phyloP scores from a whole-genome alignment of 2,329 filamentous ascomycete species.

The Curvularia lunata region DNA sequence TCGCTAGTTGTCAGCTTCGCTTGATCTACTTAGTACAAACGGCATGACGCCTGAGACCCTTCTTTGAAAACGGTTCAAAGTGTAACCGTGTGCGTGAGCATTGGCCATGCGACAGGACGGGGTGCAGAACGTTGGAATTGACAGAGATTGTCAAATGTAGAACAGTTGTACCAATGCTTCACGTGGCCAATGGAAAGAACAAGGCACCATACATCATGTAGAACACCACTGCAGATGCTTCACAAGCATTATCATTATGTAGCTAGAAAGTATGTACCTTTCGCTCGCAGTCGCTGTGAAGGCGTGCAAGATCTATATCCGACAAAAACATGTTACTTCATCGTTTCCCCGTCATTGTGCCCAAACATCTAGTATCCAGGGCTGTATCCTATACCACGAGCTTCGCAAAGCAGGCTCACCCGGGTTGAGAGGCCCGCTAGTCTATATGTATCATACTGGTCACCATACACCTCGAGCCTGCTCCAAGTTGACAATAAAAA shows the following conservation, averaged over 20 bases:
- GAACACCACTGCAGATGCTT: neutral
- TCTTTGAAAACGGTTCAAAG: neutral
- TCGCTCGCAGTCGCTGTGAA: slow-evolving; percentile 25
- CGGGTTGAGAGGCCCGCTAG: slow-evolving; percentile 34
- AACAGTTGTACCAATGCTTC: too few relatives aligned
- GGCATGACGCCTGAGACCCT: neutral
- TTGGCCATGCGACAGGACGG: neutral
- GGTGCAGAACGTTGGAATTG: neutral
- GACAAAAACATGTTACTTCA: slow-evolving; percentile 39
- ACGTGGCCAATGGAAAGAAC: too few relatives aligned
- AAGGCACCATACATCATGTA: too few relatives aligned
- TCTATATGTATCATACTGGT: slow-evolving; percentile 45
- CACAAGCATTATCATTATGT: slow-evolving; percentile 45
- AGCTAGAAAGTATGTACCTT: slow-evolving; percentile 35
- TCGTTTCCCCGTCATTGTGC: slow-evolving; percentile 38
- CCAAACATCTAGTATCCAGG: slow-evolving; percentile 30
- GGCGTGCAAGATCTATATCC: slow-evolving; percentile 40
- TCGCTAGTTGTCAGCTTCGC: neutral
- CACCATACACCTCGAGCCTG: slow-evolving; percentile 30
- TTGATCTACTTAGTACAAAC: neutral
- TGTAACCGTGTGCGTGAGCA: neutral
- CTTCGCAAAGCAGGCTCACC: slow-evolving; percentile 23
- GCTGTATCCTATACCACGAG: slow-evolving; percentile 19
- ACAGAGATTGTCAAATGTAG: neutral
- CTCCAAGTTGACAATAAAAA: slow-evolving; percentile 35